These are phyloP conservation scores for Amborella trichopoda DNA, from an alignment of 164 flowering plant genomes.

Conservation along the genomic window DNA sequence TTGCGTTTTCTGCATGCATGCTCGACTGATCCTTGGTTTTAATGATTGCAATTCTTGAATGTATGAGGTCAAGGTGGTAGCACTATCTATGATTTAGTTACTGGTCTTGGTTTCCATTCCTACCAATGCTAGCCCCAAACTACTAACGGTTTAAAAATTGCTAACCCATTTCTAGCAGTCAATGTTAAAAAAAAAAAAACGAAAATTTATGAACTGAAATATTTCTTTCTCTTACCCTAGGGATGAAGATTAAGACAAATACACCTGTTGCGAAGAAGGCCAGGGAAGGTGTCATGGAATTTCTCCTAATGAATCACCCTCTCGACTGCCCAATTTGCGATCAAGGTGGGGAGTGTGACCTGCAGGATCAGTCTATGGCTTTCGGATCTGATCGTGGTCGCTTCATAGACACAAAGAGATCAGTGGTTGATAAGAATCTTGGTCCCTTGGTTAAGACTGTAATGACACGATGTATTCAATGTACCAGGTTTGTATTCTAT, in stretches of 20 bases:
- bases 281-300: conserved; percentile 98
- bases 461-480: conserved; percentile 98
- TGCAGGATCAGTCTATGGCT: conserved; percentile 99
- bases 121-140: too few relatives aligned
- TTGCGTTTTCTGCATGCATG: too few relatives aligned
- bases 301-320: conserved; percentile 96
- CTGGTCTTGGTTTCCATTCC: too few relatives aligned
- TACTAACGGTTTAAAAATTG: too few relatives aligned
- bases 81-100: too few relatives aligned
- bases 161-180: too few relatives aligned
- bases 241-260: conserved; percentile 98
- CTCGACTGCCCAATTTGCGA: conserved; percentile 99
- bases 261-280: conserved; percentile 96
- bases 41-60: too few relatives aligned
- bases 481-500: conserved; percentile 59
- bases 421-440: conserved; percentile 96
- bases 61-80: too few relatives aligned
- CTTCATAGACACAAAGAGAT: conserved; percentile 94
- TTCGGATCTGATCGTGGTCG: conserved; percentile 99
- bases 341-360: conserved; percentile 99
- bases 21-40: too few relatives aligned
- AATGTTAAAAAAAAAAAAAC: too few relatives aligned
- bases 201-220: too few relatives aligned
- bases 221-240: conserved; percentile 18
- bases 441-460: conserved; percentile 99